These are phyloP conservation scores for Umbilicus rupestris DNA, from an alignment of 164 flowering plant genomes.

Conservation along the genomic window DNA sequence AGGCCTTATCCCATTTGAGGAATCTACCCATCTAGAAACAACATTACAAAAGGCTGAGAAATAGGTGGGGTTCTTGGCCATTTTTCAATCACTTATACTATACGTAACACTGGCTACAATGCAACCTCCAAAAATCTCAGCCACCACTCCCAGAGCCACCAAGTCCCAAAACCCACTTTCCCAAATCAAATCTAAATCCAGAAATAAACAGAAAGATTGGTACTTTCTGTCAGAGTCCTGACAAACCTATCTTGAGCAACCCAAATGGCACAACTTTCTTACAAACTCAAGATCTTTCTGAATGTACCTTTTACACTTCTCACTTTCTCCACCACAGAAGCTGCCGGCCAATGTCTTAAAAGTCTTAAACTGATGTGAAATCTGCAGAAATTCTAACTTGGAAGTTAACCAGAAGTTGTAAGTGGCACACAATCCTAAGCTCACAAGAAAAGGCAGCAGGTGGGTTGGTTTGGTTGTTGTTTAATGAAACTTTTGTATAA, in stretches of 20 bases:
- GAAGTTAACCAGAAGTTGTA: not conserved
- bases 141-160: too few relatives aligned
- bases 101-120: too few relatives aligned
- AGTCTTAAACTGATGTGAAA: not conserved
- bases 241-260: slow-evolving; percentile 1
- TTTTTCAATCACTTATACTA: too few relatives aligned
- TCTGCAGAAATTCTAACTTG: not conserved
- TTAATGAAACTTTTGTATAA: not conserved
- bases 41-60: not conserved
- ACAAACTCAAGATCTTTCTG: not conserved
- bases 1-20: slow-evolving; percentile 4
- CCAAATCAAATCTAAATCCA: slow-evolving; percentile 3
- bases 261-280: slow-evolving; percentile 1
- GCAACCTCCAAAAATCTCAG: too few relatives aligned
- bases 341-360: slow-evolving; percentile 1
- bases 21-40: not conserved
- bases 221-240: not conserved
- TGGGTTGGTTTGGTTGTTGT: not conserved
- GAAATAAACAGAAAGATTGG: not conserved
- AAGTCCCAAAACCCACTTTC: slow-evolving; percentile 2
- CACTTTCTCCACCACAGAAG: not conserved
- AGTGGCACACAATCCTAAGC: not conserved
- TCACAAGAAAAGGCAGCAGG: not conserved
- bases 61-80: not conserved
- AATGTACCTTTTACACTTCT: not conserved